These are phyloP conservation scores for Chaetomium sp. DNA, from an alignment of 2,329 filamentous ascomycete species.

Conservation along the genomic window DNA sequence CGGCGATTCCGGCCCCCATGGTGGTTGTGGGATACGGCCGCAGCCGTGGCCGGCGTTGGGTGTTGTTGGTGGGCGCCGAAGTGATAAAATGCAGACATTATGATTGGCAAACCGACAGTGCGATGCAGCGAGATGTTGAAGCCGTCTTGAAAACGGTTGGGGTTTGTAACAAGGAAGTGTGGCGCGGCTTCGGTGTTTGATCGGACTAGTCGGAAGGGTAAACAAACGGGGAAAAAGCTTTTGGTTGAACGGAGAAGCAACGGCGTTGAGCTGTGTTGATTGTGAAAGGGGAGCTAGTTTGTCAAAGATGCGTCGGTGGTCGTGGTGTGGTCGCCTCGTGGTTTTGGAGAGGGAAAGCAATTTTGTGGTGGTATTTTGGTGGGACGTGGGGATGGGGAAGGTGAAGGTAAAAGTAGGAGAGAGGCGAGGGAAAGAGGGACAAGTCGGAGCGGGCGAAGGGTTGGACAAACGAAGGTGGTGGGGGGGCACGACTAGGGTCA, in stretches of 20 bases:
- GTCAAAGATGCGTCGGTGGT: slow-evolving; percentile 9
- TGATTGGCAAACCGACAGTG: slow-evolving; percentile 15
- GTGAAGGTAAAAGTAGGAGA: slow-evolving; percentile 24
- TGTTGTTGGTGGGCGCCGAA: slow-evolving; percentile 55
- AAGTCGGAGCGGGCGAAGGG: slow-evolving; percentile 23
- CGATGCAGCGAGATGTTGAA: slow-evolving; percentile 10
- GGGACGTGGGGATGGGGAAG: slow-evolving; percentile 20
- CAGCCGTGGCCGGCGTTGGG: slow-evolving; percentile 47
- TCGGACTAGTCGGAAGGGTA: slow-evolving; percentile 12
- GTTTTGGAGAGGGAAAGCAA: slow-evolving; percentile 10
- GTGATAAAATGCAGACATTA: slow-evolving; percentile 60
- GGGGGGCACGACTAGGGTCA: slow-evolving; percentile 19
- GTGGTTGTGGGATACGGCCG: slow-evolving; percentile 63
- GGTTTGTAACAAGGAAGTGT: neutral
- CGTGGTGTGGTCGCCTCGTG: slow-evolving; percentile 2
- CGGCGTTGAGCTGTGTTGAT: neutral
- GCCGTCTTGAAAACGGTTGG: slow-evolving; percentile 7
- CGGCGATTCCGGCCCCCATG: slow-evolving; percentile 81
- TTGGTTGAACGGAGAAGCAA: slow-evolving; percentile 4
- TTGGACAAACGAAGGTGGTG: slow-evolving; percentile 22
- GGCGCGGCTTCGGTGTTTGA: neutral
- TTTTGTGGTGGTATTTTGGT: slow-evolving; percentile 19
- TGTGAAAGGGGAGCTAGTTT: neutral
- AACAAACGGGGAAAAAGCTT: slow-evolving; percentile 16
- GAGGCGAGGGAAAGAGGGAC: slow-evolving; percentile 24